Evolutionary conservation across 257 asterid species (phyloP).

Genomic region (Solanum habrochaites): DNA sequence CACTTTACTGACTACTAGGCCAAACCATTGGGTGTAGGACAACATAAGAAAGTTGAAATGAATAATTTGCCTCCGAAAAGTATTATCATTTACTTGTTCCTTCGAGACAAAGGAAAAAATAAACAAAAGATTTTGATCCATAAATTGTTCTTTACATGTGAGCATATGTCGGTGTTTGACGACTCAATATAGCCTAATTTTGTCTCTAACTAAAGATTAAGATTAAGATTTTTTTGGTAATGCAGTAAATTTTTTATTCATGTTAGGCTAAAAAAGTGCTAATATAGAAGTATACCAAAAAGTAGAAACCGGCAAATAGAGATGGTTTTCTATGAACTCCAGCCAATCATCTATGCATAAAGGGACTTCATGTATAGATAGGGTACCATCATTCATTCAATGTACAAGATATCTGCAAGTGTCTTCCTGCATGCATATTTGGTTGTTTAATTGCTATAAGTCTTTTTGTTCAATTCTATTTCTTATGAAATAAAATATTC

Average conservation of each 20-base stretch:
- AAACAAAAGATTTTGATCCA: not conserved
- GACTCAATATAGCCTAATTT: not conserved
- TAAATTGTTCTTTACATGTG: not conserved
- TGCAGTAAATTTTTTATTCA: not conserved
- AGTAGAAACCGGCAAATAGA: not conserved
- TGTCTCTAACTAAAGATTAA: not conserved
- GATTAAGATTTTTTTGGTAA: not conserved
- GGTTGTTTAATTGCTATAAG: too few relatives aligned
- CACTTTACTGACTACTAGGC: not conserved
- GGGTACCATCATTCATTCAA: not conserved
- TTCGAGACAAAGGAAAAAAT: not conserved
- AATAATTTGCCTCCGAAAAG: not conserved
- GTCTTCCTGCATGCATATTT: not conserved
- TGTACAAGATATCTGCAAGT: not conserved
- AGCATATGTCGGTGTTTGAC: not conserved
- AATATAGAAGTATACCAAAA: not conserved
- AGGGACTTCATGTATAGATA: not conserved
- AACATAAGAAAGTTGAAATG: not conserved
- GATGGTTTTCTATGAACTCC: not conserved
- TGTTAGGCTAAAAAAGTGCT: not conserved
- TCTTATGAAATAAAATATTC: too few relatives aligned
- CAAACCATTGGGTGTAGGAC: not conserved
- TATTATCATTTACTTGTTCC: not conserved
- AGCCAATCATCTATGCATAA: not conserved
- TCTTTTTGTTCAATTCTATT: too few relatives aligned